A percentile compares a stretch with the other conserved stretches of the same genome.
Conservation (phyloP, 352 stramenopile species). For the Globisporangium apiculatum region DNA sequence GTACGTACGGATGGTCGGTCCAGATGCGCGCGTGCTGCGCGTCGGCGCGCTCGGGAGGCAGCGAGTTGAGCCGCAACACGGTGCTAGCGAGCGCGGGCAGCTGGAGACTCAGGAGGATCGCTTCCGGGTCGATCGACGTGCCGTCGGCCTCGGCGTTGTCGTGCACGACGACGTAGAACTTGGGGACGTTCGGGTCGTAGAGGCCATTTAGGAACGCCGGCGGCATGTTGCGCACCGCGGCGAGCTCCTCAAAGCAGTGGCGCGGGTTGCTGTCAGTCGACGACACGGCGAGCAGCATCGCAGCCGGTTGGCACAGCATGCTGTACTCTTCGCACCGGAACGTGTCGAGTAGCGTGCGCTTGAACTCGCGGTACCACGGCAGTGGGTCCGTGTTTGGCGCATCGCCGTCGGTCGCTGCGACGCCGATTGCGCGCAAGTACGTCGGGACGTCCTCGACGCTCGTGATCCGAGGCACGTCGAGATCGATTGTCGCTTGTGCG, state of each 20-base stretch:
- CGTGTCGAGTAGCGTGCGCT: slow-evolving; percentile 68
- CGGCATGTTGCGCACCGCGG: slow-evolving; percentile 36
- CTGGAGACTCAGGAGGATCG: slow-evolving; percentile 67
- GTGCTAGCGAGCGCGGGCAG: slow-evolving; percentile 36
- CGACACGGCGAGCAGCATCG: slow-evolving; percentile 72
- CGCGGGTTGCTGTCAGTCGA: slow-evolving; percentile 79
- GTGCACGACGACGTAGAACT: slow-evolving; percentile 88
- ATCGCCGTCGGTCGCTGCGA: slow-evolving; percentile 17
- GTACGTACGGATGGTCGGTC: slow-evolving; percentile 58
- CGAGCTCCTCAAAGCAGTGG: slow-evolving; percentile 66
- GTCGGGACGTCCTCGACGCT: slow-evolving; percentile 55
- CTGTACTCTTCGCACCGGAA: slow-evolving; percentile 81
- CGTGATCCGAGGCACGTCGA: slow-evolving; percentile 52
- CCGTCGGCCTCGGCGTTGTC: slow-evolving; percentile 71
- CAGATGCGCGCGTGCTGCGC: slow-evolving; percentile 28
- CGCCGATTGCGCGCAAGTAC: slow-evolving; percentile 58
- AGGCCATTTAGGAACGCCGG: slow-evolving; percentile 58
- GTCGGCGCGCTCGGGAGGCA: slow-evolving; percentile 23
- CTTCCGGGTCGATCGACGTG: slow-evolving; percentile 72
- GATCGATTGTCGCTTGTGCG: slow-evolving; percentile 31
- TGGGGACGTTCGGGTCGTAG: slow-evolving; percentile 74
- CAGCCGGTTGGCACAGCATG: slow-evolving; percentile 63
- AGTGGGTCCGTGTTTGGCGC: slow-evolving; percentile 34
- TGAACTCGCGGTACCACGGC: slow-evolving; percentile 80
- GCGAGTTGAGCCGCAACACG: slow-evolving; percentile 69